Base-by-base conservation (phyloP, 1,284 basidiomycete genomes). In the Cerioporus squamosus region DNA sequence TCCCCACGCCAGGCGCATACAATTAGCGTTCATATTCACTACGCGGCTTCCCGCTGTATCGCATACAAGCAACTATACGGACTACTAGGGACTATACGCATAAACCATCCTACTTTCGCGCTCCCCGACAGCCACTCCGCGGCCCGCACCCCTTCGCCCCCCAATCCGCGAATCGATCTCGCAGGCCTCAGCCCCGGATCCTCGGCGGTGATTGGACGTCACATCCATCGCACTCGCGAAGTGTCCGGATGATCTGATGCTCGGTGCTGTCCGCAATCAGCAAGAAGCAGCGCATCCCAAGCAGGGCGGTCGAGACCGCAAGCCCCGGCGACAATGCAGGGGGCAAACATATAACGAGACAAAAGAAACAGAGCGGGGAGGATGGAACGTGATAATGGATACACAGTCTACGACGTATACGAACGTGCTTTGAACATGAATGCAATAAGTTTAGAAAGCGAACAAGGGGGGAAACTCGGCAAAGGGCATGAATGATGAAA, bases 391-490 rank as follows among this genome's bases (percentile, higher is more conserved):
- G n/a, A 23, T 64, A 66, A 54, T 62, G 51, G 63, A 62, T 67
- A 66, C 66, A 68, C 55, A 58, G 43, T 70, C 67, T 68, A 69
- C 60, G 43, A 51, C 46, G 42, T 39, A 39, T 50, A 58, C 59
- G 53, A 49, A 55, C 53, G 20, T 33, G 52, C 43, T 23, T 43
- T 26, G 59, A 64, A 66, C 60, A 64, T 49, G 61, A 69, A 71
- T 38, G 61, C 59, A 69, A 71, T 71, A 71, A 71, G 64, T 66
- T 65, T 67, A 56, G 53, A 51, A 60, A 26, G 26, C 48, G 62
- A 58, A 60, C 45, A 59, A 61, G 31, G 51, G 47, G n/a, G 22
- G 26, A 49, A 36, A 48, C 40, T 46, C 22, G 39, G 44, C 24
- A 48, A 55, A 54, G 56, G 53, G 51, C 44, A 63, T 58, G 60